phyloP scores from a whole-genome alignment of 2,329 filamentous ascomycete species.

The Trichoderma afroharzianum region DNA sequence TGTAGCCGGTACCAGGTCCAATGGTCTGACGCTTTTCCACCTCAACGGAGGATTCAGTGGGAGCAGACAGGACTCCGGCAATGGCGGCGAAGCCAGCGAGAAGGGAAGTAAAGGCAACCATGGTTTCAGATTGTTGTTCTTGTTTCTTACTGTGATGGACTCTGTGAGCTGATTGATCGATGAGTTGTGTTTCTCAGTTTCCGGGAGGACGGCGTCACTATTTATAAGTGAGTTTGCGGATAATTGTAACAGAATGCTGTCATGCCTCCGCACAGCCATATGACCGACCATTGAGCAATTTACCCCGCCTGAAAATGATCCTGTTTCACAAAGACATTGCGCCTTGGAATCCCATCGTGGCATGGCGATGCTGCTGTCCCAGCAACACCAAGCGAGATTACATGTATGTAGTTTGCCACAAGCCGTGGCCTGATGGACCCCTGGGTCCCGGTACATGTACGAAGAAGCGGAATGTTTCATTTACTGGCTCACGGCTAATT shows the following conservation, averaged over 20 bases:
- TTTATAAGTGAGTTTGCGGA: conserved; percentile 2
- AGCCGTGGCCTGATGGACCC: neutral
- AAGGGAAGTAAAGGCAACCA: conserved; percentile 8
- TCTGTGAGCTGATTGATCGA: neutral
- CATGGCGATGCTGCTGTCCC: neutral
- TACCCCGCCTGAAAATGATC: neutral
- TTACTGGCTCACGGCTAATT: conserved; percentile 9
- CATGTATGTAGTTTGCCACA: neutral
- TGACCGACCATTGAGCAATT: neutral
- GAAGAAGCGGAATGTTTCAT: neutral
- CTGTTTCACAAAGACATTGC: neutral
- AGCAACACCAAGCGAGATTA: neutral
- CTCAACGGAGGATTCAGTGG: neutral
- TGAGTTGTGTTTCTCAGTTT: neutral
- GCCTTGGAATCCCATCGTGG: neutral
- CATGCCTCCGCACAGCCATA: neutral
- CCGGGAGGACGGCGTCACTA: neutral
- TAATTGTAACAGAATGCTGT: neutral
- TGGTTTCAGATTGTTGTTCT: neutral
- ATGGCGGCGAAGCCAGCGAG: conserved; percentile 3
- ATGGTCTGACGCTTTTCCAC: conserved; percentile 5
- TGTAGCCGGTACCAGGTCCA: conserved; percentile 1
- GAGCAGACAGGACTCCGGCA: conserved; percentile 1
- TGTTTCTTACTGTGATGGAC: neutral
- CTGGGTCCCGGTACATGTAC: neutral